Base-by-base conservation (phyloP, 768 basidiomycete species). In the Dendrothele bispora region DNA sequence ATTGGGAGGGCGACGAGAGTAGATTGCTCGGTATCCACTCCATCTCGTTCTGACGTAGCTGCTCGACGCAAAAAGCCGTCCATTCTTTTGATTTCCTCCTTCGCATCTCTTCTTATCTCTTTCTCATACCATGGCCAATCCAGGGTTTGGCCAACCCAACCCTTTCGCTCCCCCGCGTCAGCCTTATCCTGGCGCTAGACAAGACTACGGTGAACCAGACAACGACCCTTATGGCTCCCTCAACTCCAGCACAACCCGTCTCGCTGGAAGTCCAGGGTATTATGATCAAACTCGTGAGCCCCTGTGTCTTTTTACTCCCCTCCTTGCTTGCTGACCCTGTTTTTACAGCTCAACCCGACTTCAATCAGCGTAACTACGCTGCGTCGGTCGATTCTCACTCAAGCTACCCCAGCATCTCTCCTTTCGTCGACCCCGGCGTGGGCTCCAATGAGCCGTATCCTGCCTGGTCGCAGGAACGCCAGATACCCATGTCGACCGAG, bases 401-500 rank as follows among this genome's bases (percentile, higher is more conserved):
- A 40, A 83, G 80, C 61, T 68, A 78, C 48, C 74, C 76, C 43
- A 79, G 72, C 58, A 75, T 77, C 42, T 82, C 80, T 25, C 81
- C 81, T 34, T 84, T 82, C 61, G 74, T 71, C 30, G 81, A 84
- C 62, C 71, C 79, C 22, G 77, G 73, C 20, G 64, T 73, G 40
- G 74, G 71, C 44, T 64, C 69, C 41, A 62, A 71, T 18, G 83
- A 89, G 47, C 89, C 88, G 46, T 98, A 95, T 65, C 95, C 95
- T 51, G 95, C 95, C 34, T 99, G 97, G 97, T 81, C 88, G 22
- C 77, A 87, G 26, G 91, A 95, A 55, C 86, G 88, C 43, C 88
- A 93, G 62, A 94, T 97, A 53, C 97, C 97, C 52, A 88, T 99
- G 64, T 94, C 93, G 32, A 93, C 88, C 53, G 97, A 99, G 65